Conservation (phyloP, 1,139 yeast genomes). For the Suhomyces choctaworum region DNA sequence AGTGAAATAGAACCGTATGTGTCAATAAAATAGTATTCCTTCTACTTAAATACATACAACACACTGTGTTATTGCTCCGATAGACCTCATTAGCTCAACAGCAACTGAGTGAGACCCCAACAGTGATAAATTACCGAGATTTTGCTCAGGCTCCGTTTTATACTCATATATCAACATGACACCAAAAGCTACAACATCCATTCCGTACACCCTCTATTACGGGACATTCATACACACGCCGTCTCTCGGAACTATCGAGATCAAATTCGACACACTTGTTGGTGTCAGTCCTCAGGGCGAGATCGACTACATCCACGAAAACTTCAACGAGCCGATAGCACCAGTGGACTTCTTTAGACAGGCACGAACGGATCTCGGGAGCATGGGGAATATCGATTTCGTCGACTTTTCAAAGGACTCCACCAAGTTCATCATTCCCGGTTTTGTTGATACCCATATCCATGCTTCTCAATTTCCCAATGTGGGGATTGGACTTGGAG, state of each 20-base stretch:
- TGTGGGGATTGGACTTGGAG: conserved; percentile 82
- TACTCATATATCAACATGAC: not conserved
- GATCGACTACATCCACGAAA: conserved; percentile 32
- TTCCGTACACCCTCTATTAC: conserved; percentile 33
- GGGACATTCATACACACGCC: conserved; percentile 46
- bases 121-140: too few species aligned
- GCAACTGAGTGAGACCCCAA: too few species aligned
- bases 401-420: conserved; percentile 32
- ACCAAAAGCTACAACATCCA: conserved; percentile 20
- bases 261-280: conserved; percentile 31
- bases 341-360: conserved; percentile 8
- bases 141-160: not conserved
- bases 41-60: too few species aligned
- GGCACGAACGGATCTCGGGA: not conserved
- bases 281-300: conserved; percentile 35
- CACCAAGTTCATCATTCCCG: conserved; percentile 74
- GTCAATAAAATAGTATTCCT: too few species aligned
- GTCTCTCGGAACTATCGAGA: conserved; percentile 26
- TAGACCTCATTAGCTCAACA: not conserved
- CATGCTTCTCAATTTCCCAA: conserved; percentile 98
- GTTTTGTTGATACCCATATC: conserved; percentile 91
- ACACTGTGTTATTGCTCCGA: too few species aligned
- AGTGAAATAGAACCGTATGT: too few species aligned
- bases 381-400: conserved; percentile 21
- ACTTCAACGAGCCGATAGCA: conserved; percentile 11